Evolutionary conservation across 2,329 filamentous ascomycete genomes (phyloP).

Genomic region (Aspergillus fijiensis): DNA sequence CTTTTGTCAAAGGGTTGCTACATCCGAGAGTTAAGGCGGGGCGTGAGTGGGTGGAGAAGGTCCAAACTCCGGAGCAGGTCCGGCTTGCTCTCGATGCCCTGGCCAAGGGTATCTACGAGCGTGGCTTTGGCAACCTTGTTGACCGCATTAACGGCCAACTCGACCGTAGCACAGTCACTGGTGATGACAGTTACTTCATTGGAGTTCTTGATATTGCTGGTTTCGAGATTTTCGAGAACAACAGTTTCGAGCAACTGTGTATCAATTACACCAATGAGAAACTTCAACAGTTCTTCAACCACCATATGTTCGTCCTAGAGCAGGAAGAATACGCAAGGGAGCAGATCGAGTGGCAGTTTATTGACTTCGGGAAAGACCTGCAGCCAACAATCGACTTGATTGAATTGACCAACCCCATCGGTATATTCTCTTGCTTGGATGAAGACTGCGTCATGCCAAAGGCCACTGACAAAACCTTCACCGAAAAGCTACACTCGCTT

Average conservation of each 20-base stretch:
- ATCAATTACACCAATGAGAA: constrained; percentile 99
- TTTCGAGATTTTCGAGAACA: constrained; percentile 97
- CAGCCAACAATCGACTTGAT: constrained; percentile 98
- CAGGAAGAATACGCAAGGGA: constrained; percentile 97
- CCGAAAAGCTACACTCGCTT: constrained; percentile 91
- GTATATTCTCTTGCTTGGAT: constrained; percentile 96
- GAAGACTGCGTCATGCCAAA: constrained; percentile 99
- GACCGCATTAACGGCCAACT: constrained; percentile 87
- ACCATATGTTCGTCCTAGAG: constrained; percentile 99
- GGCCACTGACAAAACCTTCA: constrained; percentile 94
- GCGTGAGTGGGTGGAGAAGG: constrained; percentile 97
- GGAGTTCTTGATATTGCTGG: constrained; percentile 98
- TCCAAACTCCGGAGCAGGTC: constrained; percentile 95
- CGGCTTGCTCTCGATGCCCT: constrained; percentile 85
- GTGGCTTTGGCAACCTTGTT: constrained; percentile 90
- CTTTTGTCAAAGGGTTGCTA: constrained; percentile 82
- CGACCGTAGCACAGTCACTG: constrained; percentile 76
- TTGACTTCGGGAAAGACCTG: constrained; percentile 94
- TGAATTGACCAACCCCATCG: constrained; percentile 92
- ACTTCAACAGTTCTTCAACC: constrained; percentile 98
- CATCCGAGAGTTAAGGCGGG: constrained; percentile 95
- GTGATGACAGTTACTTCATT: constrained; percentile 92
- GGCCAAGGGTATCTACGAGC: constrained; percentile 96
- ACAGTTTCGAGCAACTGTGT: constrained; percentile 98
- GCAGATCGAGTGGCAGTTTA: constrained; percentile 99